phyloP scores from a whole-genome alignment of 495 filamentous ascomycete species.

The Penicillium flavigenum region DNA sequence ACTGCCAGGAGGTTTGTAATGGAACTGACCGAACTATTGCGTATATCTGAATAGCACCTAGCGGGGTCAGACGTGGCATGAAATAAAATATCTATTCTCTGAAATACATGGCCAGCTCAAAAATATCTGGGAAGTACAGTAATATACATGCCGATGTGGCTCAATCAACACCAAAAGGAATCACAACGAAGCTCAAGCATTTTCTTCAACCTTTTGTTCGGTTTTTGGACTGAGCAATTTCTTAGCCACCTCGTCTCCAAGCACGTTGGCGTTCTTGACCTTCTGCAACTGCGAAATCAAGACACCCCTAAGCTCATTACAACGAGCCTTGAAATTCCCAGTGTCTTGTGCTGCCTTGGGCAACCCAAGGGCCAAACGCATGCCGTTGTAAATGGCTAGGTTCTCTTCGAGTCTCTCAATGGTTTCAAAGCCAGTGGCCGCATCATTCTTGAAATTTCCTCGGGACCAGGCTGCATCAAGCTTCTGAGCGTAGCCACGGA shows the following conservation, averaged over 20 bases:
- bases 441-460: constrained; percentile 21
- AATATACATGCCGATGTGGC: constrained; percentile 26
- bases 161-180: constrained; percentile 12
- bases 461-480: constrained; percentile 32
- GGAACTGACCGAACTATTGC: neutral
- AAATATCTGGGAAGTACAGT: constrained; percentile 22
- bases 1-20: neutral
- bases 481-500: constrained; percentile 38
- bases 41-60: constrained; percentile 8
- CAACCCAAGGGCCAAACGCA: constrained; percentile 25
- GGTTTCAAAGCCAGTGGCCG: constrained; percentile 2
- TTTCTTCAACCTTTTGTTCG: neutral
- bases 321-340: constrained; percentile 19
- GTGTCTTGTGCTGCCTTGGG: constrained; percentile 1
- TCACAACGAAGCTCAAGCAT: neutral
- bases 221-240: neutral
- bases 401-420: constrained; percentile 32
- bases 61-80: constrained; percentile 4
- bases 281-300: constrained; percentile 5
- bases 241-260: neutral
- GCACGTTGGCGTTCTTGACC: constrained; percentile 1
- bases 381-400: constrained; percentile 34
- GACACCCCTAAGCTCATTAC: constrained; percentile 15
- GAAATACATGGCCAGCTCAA: constrained; percentile 29
- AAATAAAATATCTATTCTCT: constrained; percentile 16